Base-by-base conservation (phyloP, 768 basidiomycete species). In the Lactarius evosmus region DNA sequence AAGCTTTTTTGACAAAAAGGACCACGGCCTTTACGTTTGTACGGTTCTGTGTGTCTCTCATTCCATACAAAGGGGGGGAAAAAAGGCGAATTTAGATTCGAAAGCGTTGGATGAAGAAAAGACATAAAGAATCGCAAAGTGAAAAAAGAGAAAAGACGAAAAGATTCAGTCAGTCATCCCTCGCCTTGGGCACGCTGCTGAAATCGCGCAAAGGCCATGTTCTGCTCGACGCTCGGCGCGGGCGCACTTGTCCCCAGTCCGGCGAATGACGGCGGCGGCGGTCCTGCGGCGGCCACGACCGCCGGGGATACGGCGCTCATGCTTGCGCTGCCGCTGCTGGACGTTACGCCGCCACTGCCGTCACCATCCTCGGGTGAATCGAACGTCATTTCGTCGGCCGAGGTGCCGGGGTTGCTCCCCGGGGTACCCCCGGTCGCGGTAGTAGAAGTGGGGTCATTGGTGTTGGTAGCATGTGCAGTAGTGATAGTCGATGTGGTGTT, bases 141-240 rank as follows among this genome's bases (percentile, higher is more conserved):
- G 7, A 36, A n/a, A 22, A 27, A 9, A 7, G 16, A 7, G 16
- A 27, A 30, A 34, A 30, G n/a, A 32, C 29, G 2, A 5, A 32
- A 22, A 22, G 8, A 46, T 46, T 61, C 41, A 61, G 34, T n/a
- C n/a, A n/a, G n/a, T n/a, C n/a, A n/a, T n/a, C 38, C 22, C 32
- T 53, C 57, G 25, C 61, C 27, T 44, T 38, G 56, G 7, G 58
- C 17, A 54, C 63, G 67, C 44, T 68, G 73, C 56, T 78, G 77
- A 19, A 84, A 83, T 54, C 81, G 82, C 66, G 84, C 89, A 67
- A 90, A 93, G 6, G 89, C 90, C 87, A 91, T 88, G 69, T 88
- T 90, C 75, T 93, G 90, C 72, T 91, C 90, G 51, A 91, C 77
- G 12, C 90, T 91, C 4, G 90, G 86, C 32, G 83, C 82, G 62